A percentile compares a stretch with the other conserved stretches of the same genome.
These are phyloP conservation scores for Elaeagnus macrophylla DNA, from an alignment of 306 rosid species.

Conservation along the genomic window DNA sequence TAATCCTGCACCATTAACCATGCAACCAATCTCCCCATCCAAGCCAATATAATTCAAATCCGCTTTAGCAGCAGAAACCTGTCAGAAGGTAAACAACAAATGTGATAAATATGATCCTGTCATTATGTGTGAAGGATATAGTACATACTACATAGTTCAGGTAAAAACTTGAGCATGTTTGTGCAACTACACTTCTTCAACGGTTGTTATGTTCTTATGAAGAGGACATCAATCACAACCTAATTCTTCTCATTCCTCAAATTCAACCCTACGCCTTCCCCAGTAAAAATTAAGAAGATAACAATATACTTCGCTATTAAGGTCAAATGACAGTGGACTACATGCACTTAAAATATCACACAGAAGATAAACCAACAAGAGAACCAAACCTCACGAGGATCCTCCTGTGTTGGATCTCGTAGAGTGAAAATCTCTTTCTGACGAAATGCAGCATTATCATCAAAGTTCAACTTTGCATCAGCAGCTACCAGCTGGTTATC, in stretches of 20 bases:
- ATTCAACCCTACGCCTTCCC: background rate
- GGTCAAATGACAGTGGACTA: background rate
- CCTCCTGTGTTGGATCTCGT: conserved; percentile 96
- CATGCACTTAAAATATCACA: conserved; percentile 7
- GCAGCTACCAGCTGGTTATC: conserved; percentile 96
- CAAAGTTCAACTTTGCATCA: conserved; percentile 97
- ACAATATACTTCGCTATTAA: background rate
- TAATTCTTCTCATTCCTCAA: background rate
- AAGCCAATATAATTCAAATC: conserved; percentile 92
- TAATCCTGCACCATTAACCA: conserved; percentile 99
- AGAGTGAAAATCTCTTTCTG: conserved; percentile 78
- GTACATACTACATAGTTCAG: background rate
- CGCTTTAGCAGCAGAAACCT: conserved; percentile 94
- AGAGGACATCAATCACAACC: too few species aligned
- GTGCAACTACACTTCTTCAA: too few species aligned
- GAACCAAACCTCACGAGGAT: conserved; percentile 84
- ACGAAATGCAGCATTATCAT: conserved; percentile 92
- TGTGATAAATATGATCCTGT: background rate
- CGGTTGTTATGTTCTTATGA: too few species aligned
- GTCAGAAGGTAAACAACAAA: conserved; percentile 24
- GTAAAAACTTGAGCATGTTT: too few species aligned
- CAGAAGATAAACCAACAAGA: background rate
- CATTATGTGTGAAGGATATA: background rate
- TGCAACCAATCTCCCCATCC: conserved; percentile 99
- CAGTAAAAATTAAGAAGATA: background rate